phyloP scores from a whole-genome alignment of 1,284 basidiomycete genomes.

The Cutaneotrichosporon cutaneum region DNA sequence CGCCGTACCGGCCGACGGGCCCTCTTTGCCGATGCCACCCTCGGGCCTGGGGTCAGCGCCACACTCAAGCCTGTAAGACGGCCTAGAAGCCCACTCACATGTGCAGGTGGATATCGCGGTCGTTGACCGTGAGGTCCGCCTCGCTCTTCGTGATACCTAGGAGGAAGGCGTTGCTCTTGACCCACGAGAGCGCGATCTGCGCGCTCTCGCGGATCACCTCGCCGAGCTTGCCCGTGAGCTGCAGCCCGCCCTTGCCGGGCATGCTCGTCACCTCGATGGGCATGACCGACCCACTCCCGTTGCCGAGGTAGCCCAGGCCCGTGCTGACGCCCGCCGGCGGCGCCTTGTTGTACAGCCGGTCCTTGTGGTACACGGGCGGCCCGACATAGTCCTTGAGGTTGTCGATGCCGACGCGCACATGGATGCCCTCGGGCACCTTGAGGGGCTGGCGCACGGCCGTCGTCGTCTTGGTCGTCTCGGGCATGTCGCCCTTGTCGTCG shows the following conservation, averaged over 20 bases:
- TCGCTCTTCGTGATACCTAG: conserved; percentile 76
- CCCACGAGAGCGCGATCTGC: conserved; percentile 89
- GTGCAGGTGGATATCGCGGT: conserved; percentile 85
- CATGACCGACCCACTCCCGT: conserved; percentile 95
- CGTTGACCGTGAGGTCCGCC: conserved; percentile 74
- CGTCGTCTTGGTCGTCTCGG: conserved; percentile 54
- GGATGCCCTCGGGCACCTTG: conserved; percentile 73
- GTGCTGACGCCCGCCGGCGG: conserved; percentile 92
- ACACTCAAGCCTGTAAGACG: no score
- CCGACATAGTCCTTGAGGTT: conserved; percentile 96
- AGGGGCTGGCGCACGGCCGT: conserved; percentile 78
- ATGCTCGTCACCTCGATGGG: conserved; percentile 93
- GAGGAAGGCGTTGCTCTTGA: conserved; percentile 83
- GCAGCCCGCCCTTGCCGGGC: conserved; percentile 85
- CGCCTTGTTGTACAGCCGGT: conserved; percentile 77
- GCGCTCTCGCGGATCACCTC: conserved; percentile 97
- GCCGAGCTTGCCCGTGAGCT: conserved; percentile 93
- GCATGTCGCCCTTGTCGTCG: conserved; percentile 36
- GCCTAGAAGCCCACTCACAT: no score
- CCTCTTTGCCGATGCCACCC: conserved; percentile 96
- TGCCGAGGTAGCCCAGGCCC: conserved; percentile 91
- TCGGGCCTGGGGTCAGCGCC: conserved; percentile 63
- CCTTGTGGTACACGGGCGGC: conserved; percentile 89
- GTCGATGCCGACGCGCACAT: conserved; percentile 77
- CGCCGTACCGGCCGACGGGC: conserved; percentile 92